These are phyloP conservation scores for Irpex lacteus DNA, from an alignment of 1,284 basidiomycete genomes.

Conservation along the genomic window DNA sequence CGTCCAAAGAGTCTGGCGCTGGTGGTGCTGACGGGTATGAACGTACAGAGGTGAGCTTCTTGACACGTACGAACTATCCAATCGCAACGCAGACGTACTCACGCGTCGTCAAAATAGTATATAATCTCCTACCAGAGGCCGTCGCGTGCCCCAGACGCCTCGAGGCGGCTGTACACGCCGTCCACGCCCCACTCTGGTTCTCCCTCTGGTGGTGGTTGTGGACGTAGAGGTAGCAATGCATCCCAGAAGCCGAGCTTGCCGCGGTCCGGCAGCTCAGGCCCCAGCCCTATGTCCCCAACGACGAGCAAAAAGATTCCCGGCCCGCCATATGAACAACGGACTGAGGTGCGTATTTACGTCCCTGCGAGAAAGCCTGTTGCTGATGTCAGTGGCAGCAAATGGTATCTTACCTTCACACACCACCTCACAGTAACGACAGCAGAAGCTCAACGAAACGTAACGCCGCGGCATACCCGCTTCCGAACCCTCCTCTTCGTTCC, in stretches of 20 bases:
- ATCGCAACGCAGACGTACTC: neutral
- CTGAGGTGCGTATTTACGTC: constrained; percentile 19
- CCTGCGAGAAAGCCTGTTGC: neutral
- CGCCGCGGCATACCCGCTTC: neutral
- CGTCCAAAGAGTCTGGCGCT: constrained; percentile 11
- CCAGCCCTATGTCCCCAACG: constrained; percentile 20
- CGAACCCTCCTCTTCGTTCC: constrained; percentile 13
- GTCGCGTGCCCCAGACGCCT: constrained; percentile 14
- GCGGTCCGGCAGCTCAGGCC: constrained; percentile 11
- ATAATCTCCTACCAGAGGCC: constrained; percentile 27
- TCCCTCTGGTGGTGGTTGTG: neutral
- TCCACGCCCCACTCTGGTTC: constrained; percentile 17
- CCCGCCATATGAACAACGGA: constrained; percentile 15
- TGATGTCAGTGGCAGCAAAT: constrained; percentile 19
- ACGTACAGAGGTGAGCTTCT: constrained; percentile 27
- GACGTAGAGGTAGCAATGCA: constrained; percentile 11
- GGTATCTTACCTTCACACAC: constrained; percentile 27
- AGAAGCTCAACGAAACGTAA: constrained; percentile 21
- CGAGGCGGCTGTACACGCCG: constrained; percentile 17
- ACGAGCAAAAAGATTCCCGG: constrained; percentile 17
- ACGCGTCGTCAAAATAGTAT: constrained; percentile 18
- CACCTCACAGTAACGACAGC: constrained; percentile 25
- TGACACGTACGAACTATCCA: neutral
- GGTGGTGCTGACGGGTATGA: constrained; percentile 20
- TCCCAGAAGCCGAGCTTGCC: constrained; percentile 12